Conservation (phyloP, 306 rosid genomes). For the Ormosia emarginata region DNA sequence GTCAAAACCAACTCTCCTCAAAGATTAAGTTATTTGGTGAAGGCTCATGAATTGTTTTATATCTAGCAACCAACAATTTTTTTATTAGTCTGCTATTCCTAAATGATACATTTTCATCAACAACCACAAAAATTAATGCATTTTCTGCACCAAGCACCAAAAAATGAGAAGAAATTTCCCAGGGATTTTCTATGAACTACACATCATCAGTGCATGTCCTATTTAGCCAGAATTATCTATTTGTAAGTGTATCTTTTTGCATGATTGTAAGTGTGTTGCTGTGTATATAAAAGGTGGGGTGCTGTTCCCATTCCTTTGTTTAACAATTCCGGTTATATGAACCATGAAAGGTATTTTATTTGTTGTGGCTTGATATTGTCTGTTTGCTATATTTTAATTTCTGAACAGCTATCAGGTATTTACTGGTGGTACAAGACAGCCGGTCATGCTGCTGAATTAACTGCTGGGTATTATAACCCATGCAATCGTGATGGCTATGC, state of each 20-base stretch:
- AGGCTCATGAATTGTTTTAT: too few species aligned
- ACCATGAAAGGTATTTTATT: neutral
- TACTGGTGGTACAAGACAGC: constrained; percentile 97
- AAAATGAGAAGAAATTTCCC: neutral
- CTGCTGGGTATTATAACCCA: constrained; percentile 89
- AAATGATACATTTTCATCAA: neutral
- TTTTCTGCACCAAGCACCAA: constrained; percentile 5
- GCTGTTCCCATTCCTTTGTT: too few species aligned
- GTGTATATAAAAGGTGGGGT: too few species aligned
- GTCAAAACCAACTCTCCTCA: too few species aligned
- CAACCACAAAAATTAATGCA: neutral
- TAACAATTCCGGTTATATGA: too few species aligned
- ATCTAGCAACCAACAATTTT: neutral
- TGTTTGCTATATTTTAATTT: constrained; percentile 53
- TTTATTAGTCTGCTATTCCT: neutral
- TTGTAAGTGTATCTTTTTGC: constrained; percentile 5
- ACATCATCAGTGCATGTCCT: neutral
- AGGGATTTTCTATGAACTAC: neutral
- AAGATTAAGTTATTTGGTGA: too few species aligned
- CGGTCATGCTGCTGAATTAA: constrained; percentile 92
- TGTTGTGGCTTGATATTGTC: constrained; percentile 29
- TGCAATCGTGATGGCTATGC: constrained; percentile 96
- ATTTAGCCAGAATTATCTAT: constrained; percentile 1
- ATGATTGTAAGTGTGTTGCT: neutral
- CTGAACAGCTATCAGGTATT: constrained; percentile 80